Percentiles rank a stretch among this genome's conserved stretches.
Evolutionary conservation across 2,329 filamentous ascomycete genomes (phyloP).

Genomic region (Ophiocordyceps camponoti-floridani): DNA sequence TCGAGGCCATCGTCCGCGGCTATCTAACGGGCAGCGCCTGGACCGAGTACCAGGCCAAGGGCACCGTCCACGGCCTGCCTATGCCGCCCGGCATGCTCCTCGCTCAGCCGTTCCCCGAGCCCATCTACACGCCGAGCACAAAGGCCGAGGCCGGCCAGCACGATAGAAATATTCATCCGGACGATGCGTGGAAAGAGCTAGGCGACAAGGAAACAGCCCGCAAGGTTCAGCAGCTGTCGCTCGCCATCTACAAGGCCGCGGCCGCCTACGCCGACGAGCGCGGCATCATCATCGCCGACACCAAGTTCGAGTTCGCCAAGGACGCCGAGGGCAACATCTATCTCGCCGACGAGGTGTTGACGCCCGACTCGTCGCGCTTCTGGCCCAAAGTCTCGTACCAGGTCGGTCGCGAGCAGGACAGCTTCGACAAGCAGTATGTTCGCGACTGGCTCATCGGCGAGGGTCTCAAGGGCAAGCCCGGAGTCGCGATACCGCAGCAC

Average conservation of each 20-base stretch:
- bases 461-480: constrained; percentile 37
- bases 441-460: constrained; percentile 63
- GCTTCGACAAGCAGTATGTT: constrained; percentile 77
- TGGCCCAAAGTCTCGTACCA: constrained; percentile 53
- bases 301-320: constrained; percentile 28
- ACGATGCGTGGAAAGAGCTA: constrained; percentile 32
- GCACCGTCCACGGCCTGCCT: constrained; percentile 64
- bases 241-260: constrained; percentile 22
- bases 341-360: constrained; percentile 64
- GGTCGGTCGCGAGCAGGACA: constrained; percentile 57
- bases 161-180: constrained; percentile 70
- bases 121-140: constrained; percentile 56
- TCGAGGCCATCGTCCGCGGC: constrained; percentile 43
- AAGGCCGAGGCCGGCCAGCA: constrained; percentile 67
- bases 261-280: constrained; percentile 37
- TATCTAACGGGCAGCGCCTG: constrained; percentile 80
- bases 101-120: constrained; percentile 48
- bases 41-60: constrained; percentile 50
- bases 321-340: constrained; percentile 27
- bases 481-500: constrained; percentile 43
- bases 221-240: constrained; percentile 13
- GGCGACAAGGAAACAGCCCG: constrained; percentile 14
- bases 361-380: constrained; percentile 70
- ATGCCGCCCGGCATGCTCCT: constrained; percentile 51
- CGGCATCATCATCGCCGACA: constrained; percentile 23